Evolutionary conservation across 129 eudicot species (phyloP).

Genomic region (Saposhnikovia divaricata): DNA sequence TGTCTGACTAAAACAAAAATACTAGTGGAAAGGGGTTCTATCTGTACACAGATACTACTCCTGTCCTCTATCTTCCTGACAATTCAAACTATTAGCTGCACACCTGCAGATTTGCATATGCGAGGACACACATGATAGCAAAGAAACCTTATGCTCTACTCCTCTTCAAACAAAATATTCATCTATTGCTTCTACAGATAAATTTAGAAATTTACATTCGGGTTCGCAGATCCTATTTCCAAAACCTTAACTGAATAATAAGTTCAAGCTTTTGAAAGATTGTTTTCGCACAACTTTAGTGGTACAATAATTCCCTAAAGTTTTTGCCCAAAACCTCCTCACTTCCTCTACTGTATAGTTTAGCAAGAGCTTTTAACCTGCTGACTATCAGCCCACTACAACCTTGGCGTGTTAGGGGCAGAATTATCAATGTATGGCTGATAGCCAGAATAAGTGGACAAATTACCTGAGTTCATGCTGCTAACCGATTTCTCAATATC

Average conservation of each 20-base stretch:
- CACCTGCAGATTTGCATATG: background rate
- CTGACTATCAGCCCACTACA: background rate
- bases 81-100: background rate
- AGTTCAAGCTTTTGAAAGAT: background rate
- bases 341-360: background rate
- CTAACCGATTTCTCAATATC: conserved; percentile 74
- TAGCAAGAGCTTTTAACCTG: conserved; percentile 1
- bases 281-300: background rate
- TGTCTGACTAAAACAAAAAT: background rate
- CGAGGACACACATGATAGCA: background rate
- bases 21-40: background rate
- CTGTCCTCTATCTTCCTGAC: background rate
- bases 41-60: background rate
- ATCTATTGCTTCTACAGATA: background rate
- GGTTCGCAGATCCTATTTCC: background rate
- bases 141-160: background rate
- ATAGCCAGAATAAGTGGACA: conserved; percentile 5
- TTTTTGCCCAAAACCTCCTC: background rate
- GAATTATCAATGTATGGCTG: conserved; percentile 1
- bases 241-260: background rate
- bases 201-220: background rate
- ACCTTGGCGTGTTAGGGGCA: background rate
- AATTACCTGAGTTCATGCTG: conserved; percentile 14
- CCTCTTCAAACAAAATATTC: background rate
- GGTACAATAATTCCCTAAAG: background rate